These are phyloP conservation scores for Hansenula sp. DNA, from an alignment of 1,139 yeast species.

Conservation along the genomic window DNA sequence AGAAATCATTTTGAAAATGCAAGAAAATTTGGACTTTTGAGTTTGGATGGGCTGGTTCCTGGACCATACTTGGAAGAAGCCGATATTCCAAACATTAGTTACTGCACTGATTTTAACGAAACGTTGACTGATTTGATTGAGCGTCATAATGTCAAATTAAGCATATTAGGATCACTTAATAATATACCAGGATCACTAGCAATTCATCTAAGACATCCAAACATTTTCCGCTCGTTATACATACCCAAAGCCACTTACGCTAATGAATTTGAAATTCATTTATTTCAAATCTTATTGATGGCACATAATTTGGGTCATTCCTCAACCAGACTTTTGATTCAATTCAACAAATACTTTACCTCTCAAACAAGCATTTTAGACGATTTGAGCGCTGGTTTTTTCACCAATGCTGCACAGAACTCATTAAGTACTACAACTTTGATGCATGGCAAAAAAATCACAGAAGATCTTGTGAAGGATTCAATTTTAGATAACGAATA, in stretches of 20 bases:
- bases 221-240: slow-evolving; percentile 41
- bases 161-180: slow-evolving; percentile 42
- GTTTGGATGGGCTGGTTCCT: slow-evolving; percentile 15
- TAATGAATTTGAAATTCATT: slow-evolving; percentile 27
- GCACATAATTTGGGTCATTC: slow-evolving; percentile 27
- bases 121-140: not conserved
- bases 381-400: slow-evolving; percentile 1
- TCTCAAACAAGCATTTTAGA: not conserved
- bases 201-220: slow-evolving; percentile 45
- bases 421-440: slow-evolving; percentile 14
- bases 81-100: not conserved
- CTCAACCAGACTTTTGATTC: slow-evolving; percentile 14
- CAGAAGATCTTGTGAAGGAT: slow-evolving; percentile 7
- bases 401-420: slow-evolving; percentile 1
- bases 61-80: slow-evolving; percentile 10
- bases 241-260: slow-evolving; percentile 23
- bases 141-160: slow-evolving; percentile 40
- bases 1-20: slow-evolving; percentile 9
- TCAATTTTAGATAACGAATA: slow-evolving; percentile 23
- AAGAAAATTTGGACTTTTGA: slow-evolving; percentile 13
- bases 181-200: slow-evolving; percentile 39
- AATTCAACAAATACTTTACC: slow-evolving; percentile 16
- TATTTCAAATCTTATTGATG: slow-evolving; percentile 31
- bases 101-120: slow-evolving; percentile 2
- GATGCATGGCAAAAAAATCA: slow-evolving; percentile 3